Evolutionary conservation across 371 early-diverging fungal species (phyloP).

Genomic region (Lichtheimia corymbifera): DNA sequence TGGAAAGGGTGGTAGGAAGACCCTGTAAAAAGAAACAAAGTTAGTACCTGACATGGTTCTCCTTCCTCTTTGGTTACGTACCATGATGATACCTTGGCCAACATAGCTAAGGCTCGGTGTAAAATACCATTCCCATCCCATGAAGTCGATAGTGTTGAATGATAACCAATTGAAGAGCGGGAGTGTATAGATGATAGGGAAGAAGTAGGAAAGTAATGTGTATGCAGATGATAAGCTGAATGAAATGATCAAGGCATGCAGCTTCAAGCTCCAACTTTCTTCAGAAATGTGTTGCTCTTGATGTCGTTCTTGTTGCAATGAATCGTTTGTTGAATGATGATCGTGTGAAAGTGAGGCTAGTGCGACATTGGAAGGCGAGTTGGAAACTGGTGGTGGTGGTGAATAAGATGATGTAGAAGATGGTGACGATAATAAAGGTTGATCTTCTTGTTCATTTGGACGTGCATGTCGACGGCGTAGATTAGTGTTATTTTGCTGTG

Average conservation of each 20-base stretch:
- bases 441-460: constrained; percentile 6
- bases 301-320: background rate
- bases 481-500: background rate
- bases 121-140: constrained; percentile 76
- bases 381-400: constrained; percentile 1
- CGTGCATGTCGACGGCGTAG: background rate
- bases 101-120: constrained; percentile 78
- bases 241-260: constrained; percentile 52
- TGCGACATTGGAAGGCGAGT: constrained; percentile 11
- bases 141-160: constrained; percentile 39
- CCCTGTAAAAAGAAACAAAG: constrained; percentile 35
- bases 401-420: constrained; percentile 6
- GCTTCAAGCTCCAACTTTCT: constrained; percentile 63
- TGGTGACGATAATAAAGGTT: constrained; percentile 8
- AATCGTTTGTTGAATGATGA: background rate
- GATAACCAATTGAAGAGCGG: constrained; percentile 71
- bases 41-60: background rate
- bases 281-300: constrained; percentile 19
- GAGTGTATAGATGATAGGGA: constrained; percentile 59
- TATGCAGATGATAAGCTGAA: constrained; percentile 66
- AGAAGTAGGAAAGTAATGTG: constrained; percentile 66
- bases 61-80: constrained; percentile 2
- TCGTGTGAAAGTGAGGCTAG: constrained; percentile 3
- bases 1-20: constrained; percentile 70
- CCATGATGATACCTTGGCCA: constrained; percentile 87